Percentiles rank a stretch among this genome's conserved stretches.
Conservation (phyloP, 176 grass and related monocot genomes). For the Zoysia japonica region DNA sequence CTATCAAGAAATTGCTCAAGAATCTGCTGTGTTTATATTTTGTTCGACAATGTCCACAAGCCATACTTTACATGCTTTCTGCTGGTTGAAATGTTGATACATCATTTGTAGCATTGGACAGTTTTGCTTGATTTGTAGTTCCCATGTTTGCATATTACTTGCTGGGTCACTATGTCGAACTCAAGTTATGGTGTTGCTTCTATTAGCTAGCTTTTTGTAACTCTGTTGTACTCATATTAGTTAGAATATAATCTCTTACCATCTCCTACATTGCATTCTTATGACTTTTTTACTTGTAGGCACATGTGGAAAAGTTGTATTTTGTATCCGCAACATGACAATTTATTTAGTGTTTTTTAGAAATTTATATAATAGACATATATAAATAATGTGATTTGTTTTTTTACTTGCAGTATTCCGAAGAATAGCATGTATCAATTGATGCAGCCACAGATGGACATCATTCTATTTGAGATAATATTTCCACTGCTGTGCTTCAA, state of each 20-base stretch:
- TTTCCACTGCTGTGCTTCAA: constrained; percentile 97
- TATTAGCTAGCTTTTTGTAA: neutral
- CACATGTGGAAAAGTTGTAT: neutral
- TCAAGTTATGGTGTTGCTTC: neutral
- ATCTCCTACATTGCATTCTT: constrained; percentile 11
- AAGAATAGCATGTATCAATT: constrained; percentile 91
- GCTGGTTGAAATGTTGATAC: neutral
- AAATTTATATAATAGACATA: neutral
- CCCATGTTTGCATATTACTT: neutral
- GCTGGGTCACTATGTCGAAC: neutral
- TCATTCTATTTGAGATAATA: constrained; percentile 85
- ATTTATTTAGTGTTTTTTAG: constrained; percentile 14
- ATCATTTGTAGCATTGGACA: neutral
- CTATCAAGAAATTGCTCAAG: neutral
- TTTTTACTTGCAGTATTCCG: constrained; percentile 67
- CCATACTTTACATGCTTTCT: neutral
- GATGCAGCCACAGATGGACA: constrained; percentile 78
- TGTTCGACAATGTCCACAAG: constrained; percentile 18
- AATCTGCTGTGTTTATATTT: neutral
- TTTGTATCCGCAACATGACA: constrained; percentile 11
- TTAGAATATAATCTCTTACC: constrained; percentile 15
- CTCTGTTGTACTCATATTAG: neutral
- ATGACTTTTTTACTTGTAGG: neutral
- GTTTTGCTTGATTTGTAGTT: constrained; percentile 14
- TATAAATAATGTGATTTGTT: constrained; percentile 30